These are phyloP conservation scores for Aquilaria agallochum DNA, from an alignment of 441 rosid genomes.

Conservation along the genomic window DNA sequence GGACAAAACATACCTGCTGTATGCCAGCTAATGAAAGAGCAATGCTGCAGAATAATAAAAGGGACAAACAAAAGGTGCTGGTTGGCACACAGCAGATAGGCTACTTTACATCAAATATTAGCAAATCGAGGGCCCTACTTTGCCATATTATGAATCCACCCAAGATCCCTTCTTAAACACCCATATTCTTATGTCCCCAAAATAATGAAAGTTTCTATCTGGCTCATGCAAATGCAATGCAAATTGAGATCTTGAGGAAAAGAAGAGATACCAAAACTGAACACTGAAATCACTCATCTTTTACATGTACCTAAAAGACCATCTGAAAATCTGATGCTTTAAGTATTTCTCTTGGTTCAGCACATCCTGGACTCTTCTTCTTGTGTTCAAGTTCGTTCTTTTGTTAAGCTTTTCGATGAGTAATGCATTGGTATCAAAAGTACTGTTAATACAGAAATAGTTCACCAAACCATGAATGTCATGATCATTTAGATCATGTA, in stretches of 20 bases:
- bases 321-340: too few species aligned
- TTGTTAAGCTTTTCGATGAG: background rate
- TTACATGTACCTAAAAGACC: too few species aligned
- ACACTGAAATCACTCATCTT: background rate
- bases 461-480: background rate
- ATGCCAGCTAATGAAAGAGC: slow-evolving; percentile 36
- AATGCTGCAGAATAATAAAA: slow-evolving; percentile 15
- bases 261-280: background rate
- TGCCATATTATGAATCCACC: background rate
- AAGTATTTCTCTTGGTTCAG: too few species aligned
- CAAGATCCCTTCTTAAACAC: background rate
- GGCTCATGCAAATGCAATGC: background rate
- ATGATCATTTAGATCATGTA: background rate
- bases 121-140: slow-evolving; percentile 22
- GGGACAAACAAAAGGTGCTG: slow-evolving; percentile 8
- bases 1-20: slow-evolving; percentile 19
- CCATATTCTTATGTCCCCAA: background rate
- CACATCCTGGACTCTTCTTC: too few species aligned
- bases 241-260: background rate
- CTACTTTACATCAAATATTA: background rate
- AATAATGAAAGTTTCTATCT: slow-evolving; percentile 8
- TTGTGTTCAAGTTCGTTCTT: too few species aligned
- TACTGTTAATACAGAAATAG: too few species aligned
- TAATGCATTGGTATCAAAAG: too few species aligned
- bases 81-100: too few species aligned